Evolutionary conservation across 116 monocot genomes (phyloP).

Genomic region (Trichopus zeylanicus): DNA sequence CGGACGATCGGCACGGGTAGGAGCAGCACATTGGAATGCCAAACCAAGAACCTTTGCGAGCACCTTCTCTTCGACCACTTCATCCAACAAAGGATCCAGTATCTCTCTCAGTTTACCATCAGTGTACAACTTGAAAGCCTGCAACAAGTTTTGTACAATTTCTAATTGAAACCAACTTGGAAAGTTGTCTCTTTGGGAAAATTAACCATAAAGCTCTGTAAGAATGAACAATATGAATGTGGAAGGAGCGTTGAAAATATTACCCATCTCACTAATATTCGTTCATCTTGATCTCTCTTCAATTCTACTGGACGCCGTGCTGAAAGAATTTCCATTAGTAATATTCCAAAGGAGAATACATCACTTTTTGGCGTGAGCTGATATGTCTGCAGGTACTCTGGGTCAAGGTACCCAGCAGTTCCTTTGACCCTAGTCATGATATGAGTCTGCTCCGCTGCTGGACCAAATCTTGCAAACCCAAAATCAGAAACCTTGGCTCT

Average conservation of each 20-base stretch:
- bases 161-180: too few relatives aligned
- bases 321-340: constrained; percentile 85
- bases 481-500: constrained; percentile 97
- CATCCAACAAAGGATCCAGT: constrained; percentile 62
- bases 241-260: not conserved
- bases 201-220: too few relatives aligned
- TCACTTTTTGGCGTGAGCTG: constrained; percentile 92
- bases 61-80: constrained; percentile 40
- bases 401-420: constrained; percentile 83
- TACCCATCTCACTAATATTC: constrained; percentile 93
- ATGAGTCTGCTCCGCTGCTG: constrained; percentile 64
- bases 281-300: constrained; percentile 44
- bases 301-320: constrained; percentile 79
- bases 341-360: constrained; percentile 91
- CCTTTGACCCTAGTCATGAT: constrained; percentile 74
- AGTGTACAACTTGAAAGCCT: constrained; percentile 70
- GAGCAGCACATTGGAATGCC: constrained; percentile 83
- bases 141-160: not conserved
- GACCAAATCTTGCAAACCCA: constrained; percentile 76
- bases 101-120: constrained; percentile 45
- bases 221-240: not conserved
- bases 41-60: constrained; percentile 38
- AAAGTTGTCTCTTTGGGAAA: too few relatives aligned
- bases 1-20: constrained; percentile 65
- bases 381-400: constrained; percentile 77